Conservation (phyloP, 345 rosid genomes). For the Populus alba region DNA sequence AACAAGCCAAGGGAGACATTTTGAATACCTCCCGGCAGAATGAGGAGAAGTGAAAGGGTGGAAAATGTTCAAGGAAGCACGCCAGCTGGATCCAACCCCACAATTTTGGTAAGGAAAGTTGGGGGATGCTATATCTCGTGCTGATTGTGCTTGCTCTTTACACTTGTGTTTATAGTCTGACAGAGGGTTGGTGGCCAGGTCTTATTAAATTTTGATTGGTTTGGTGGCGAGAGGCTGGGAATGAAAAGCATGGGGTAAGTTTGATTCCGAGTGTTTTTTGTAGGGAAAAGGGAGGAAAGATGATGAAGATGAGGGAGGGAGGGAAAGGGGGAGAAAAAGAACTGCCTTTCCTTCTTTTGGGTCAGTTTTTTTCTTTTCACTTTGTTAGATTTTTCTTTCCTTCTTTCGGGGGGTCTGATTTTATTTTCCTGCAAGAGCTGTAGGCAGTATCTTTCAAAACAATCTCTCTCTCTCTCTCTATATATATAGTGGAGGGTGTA, state of each 20-base stretch:
- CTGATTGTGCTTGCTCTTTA: conserved; percentile 25
- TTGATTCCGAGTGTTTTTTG: conserved; percentile 9
- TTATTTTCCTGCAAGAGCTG: conserved; percentile 19
- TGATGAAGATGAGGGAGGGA: background rate
- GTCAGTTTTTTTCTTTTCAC: background rate
- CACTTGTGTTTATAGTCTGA: conserved; percentile 36
- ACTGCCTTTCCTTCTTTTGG: background rate
- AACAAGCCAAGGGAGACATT: conserved; percentile 10
- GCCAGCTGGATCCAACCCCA: conserved; percentile 2
- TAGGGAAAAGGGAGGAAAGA: background rate
- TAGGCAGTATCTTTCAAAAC: conserved; percentile 8
- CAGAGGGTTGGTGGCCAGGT: conserved; percentile 22
- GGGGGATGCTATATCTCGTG: conserved; percentile 1
- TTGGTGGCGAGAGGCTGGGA: conserved; percentile 14
- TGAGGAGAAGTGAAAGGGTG: conserved; percentile 8
- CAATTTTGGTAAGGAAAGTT: conserved; percentile 25
- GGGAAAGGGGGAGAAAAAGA: background rate
- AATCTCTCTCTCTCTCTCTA: conserved; percentile 20
- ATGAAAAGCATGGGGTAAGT: background rate
- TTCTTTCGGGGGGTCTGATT: background rate
- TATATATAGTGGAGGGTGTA: conserved; percentile 30
- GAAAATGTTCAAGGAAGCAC: background rate
- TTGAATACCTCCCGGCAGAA: conserved; percentile 19
- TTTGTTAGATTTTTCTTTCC: conserved; percentile 12
- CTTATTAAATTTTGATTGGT: conserved; percentile 32